phyloP scores from a whole-genome alignment of 148 eudicot genomes.

The Chenopodium quinoa region DNA sequence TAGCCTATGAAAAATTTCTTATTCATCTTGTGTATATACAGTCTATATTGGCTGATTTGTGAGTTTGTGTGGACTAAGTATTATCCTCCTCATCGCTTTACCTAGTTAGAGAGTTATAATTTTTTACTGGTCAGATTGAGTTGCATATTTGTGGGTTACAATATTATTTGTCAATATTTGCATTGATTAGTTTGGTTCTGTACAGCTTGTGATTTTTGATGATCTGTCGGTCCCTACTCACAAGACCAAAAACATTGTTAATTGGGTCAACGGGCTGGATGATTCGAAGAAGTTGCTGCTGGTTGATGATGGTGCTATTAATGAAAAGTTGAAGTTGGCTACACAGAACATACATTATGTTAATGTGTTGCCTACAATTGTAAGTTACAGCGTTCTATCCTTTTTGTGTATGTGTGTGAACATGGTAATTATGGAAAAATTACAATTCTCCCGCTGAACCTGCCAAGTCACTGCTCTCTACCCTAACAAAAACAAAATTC shows the following conservation, averaged over 20 bases:
- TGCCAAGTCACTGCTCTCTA: background rate
- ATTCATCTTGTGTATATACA: background rate
- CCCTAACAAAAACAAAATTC: no score
- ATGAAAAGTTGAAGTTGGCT: conserved; percentile 76
- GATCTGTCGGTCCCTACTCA: conserved; percentile 78
- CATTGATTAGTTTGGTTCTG: conserved; percentile 2
- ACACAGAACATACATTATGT: conserved; percentile 82
- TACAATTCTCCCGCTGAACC: no score
- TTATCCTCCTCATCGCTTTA: background rate
- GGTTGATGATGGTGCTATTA: conserved; percentile 79
- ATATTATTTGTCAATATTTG: background rate
- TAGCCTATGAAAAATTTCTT: no score
- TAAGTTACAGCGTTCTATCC: conserved; percentile 43
- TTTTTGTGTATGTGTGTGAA: background rate
- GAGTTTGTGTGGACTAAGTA: background rate
- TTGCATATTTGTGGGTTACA: background rate
- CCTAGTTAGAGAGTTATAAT: background rate
- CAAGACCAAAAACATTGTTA: conserved; percentile 91
- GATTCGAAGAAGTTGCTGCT: conserved; percentile 67
- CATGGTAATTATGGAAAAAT: background rate
- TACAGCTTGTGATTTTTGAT: conserved; percentile 79
- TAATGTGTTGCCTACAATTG: conserved; percentile 80
- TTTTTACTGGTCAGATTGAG: background rate
- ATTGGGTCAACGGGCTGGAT: conserved; percentile 69
- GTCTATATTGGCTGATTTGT: background rate